Evolutionary conservation across 2,329 filamentous ascomycete species (phyloP), one percentile per base, ranked within the genome.

Genomic region (Calonectria pseudoreteaudii): DNA sequence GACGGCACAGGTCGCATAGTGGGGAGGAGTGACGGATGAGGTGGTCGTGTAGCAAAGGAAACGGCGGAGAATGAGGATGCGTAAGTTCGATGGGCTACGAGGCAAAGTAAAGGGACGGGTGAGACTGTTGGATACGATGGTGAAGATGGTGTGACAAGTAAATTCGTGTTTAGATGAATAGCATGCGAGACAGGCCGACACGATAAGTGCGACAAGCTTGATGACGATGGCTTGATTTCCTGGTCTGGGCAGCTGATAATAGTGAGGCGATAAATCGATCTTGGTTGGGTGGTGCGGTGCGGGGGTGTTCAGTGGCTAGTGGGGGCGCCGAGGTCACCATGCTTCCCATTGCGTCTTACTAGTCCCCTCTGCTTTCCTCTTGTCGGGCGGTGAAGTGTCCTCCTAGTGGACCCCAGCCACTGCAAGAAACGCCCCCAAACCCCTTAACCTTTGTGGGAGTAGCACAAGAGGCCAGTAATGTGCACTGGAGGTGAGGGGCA

Each of bases 1-100:
- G 77, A 70, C 65, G 78, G 76, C 50, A 79, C 71, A 62, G 80
- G 79, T 78, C 80, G 78, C 80, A 82, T 82, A 68, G 72, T 76
- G 70, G 65, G 73, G 70, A 70, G 74, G 34, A 66, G 72, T 56
- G 71, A 52, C 70, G 58, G 60, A 73, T 60, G 38, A 18, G 41
- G 49, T 66, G 69, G 50, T 41, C 69, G 49, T 64, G 75, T 66
- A 66, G 34, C 16, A 28, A 52, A 14, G 44, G n/a, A 31, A 10
- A 30, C 11, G 26, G 11, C 18, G n/a, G 30, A 13, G 26, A 28
- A 36, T 10, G 7, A 56, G 38, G 20, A 41, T 31, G 36, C 6
- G 28, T 6, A 30, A 18, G 23, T 14, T 34, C 18, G 30, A 50
- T 13, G 44, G 31, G 6, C 23, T 52, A 20, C 18, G 38, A 62